Evolutionary conservation across 257 asterid species (phyloP), one percentile per base, ranked within the genome.

Genomic region (Jasminum sambac): DNA sequence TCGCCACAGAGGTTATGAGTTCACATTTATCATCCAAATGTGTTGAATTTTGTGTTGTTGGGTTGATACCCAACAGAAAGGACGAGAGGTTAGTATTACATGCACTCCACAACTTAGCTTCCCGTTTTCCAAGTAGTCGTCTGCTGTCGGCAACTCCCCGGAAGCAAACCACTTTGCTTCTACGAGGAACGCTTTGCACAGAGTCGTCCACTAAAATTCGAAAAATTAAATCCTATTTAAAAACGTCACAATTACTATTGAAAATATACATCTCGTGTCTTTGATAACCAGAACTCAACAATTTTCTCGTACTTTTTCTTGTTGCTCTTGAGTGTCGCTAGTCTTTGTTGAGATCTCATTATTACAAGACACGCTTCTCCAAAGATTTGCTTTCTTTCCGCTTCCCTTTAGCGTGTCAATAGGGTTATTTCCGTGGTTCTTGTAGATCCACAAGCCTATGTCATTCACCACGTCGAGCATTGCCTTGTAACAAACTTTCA

Each of bases 111-210:
- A 72, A 77, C 81, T 84, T 58, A 84, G 77, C 41, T 59, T 81
- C 6, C 74, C 84, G 19, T 78, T 81, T 11, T 60, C 70, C 55
- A 84, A 64, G 63, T 84, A 81, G 66, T 71, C 69, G 0, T 52
- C 73, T 11, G 85, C 59, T 3, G 36, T 37, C 23, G 83, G 85
- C 25, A 76, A 62, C 12, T 76, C 21, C 0, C n/a, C n/a, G n/a
- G n/a, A n/a, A n/a, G n/a, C n/a, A n/a, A n/a, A n/a, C n/a, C n/a
- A n/a, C 67, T 77, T 63, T 2, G 74, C 76, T 75, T 84, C 86
- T 72, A 78, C 79, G 17, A 90, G 78, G 73, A 83, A 90, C 36
- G 89, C 88, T 11, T 70, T 67, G 79, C 90, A 87, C 72, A 87
- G 69, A 52, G 30, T 75, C 38, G 23, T 86, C 96, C 95, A 87